Evolutionary conservation across 345 rosid species (phyloP).

Genomic region (Ricinus communis): DNA sequence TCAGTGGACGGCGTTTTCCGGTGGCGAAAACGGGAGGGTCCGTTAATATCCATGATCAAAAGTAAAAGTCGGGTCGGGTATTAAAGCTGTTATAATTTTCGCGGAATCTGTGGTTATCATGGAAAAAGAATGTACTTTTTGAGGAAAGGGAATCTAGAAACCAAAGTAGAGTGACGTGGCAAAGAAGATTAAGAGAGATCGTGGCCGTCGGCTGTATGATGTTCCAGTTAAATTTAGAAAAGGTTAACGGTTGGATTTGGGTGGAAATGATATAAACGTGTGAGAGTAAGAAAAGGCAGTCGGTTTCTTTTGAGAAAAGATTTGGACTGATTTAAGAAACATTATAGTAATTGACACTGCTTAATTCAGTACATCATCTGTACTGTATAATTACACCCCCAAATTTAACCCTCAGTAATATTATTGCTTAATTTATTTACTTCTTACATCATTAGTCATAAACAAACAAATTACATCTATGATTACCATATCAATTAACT

Average conservation of each 20-base stretch:
- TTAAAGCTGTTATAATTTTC: background rate
- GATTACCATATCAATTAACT: too few relatives aligned
- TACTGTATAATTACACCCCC: too few relatives aligned
- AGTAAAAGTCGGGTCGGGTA: background rate
- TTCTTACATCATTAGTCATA: too few relatives aligned
- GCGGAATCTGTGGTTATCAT: background rate
- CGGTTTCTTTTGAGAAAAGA: too few relatives aligned
- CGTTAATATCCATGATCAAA: constrained; percentile 34
- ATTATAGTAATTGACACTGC: too few relatives aligned
- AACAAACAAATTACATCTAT: too few relatives aligned
- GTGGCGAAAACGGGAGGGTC: constrained; percentile 34
- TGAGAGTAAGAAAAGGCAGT: too few relatives aligned
- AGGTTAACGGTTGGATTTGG: background rate
- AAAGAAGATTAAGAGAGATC: background rate
- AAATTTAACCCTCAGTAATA: too few relatives aligned
- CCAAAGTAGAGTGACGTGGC: constrained; percentile 17
- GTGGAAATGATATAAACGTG: background rate
- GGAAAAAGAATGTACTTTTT: background rate
- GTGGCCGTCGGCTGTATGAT: background rate
- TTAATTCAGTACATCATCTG: too few relatives aligned
- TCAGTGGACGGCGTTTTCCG: constrained; percentile 31
- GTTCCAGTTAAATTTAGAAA: background rate
- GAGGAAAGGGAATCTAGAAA: background rate
- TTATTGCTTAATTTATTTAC: too few relatives aligned
- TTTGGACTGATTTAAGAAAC: too few relatives aligned